Evolutionary conservation across 169 alveolate genomes (phyloP), one percentile per base, ranked within the genome.

Genomic region (Plasmodium sp.): DNA sequence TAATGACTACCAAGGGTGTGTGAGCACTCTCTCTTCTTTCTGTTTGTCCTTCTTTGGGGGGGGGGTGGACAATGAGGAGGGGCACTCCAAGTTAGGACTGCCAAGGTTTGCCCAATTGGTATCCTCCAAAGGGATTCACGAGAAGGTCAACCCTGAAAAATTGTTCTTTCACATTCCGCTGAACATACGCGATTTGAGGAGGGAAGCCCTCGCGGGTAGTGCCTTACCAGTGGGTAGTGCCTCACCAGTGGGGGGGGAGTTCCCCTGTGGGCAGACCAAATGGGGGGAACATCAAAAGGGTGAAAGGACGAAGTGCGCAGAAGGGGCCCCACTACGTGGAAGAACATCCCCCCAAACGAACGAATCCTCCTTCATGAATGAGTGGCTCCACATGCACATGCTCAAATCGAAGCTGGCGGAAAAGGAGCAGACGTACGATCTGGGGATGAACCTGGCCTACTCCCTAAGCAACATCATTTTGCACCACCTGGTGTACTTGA

Each of bases 131-230:
- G 83, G 31, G 16, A 34, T 2, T 34, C 6, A 80, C 12, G 34
- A 90, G 14, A 0, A 80, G 3, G n/a, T 62, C 18, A 77, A 22
- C 14, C 51, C 36, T 31, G 85, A 58, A 39, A 72, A 16, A 1
- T 34, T 82, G 31, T 92, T 92, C 77, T 92, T 92, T 82, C 48
- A 45, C n/a, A 92, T 92, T 36, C 95, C 95, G 5, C 62, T 92
- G 41, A 92, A 81, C 62, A 72, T 92, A 10, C 31, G 16, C 3
- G 95, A 92, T 5, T 72, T 92, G 48, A 82, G 84, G 39, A 79
- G 79, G 27, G 71, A 45, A 0, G 84, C 58, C 14, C n/a, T 80
- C 12, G 41, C 62, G 1, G 54, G 58, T 10, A 71, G 33, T 62
- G 22, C 33, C 4, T 3, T 14, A 22, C 33, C 45, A 18, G 27